Evolutionary conservation across 768 basidiomycete genomes (phyloP).

Genomic region (Obba rivulosa): DNA sequence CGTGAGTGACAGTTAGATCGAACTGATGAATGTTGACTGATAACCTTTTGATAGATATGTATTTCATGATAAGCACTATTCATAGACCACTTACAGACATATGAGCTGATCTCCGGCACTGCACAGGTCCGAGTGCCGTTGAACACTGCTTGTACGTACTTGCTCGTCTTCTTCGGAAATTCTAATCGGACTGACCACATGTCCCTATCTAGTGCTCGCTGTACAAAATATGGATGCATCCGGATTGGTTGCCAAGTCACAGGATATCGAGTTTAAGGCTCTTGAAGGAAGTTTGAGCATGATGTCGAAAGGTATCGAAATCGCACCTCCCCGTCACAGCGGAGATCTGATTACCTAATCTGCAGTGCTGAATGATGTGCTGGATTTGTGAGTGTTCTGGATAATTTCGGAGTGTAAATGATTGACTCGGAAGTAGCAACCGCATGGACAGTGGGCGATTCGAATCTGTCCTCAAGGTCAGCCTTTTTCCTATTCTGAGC

Average conservation of each 20-base stretch:
- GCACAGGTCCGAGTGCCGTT: constrained; percentile 75
- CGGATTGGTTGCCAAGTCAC: constrained; percentile 63
- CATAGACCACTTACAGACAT: constrained; percentile 16
- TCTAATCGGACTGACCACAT: neutral
- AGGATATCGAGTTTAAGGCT: constrained; percentile 86
- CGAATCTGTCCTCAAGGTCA: constrained; percentile 54
- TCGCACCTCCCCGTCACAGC: neutral
- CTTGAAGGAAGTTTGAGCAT: constrained; percentile 76
- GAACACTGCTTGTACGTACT: constrained; percentile 56
- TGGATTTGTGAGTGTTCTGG: constrained; percentile 58
- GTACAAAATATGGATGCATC: constrained; percentile 90
- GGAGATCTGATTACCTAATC: neutral
- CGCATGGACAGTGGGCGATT: constrained; percentile 87
- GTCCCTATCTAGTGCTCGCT: constrained; percentile 50
- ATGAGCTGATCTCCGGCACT: constrained; percentile 15
- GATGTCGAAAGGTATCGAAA: constrained; percentile 73
- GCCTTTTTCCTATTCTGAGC: neutral
- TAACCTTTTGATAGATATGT: constrained; percentile 45
- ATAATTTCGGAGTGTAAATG: neutral
- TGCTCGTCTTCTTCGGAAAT: neutral
- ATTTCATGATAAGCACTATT: constrained; percentile 62
- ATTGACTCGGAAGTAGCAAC: constrained; percentile 39
- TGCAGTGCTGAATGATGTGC: constrained; percentile 69
- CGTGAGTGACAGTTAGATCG: constrained; percentile 45
- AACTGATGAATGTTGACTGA: constrained; percentile 15